Evolutionary conservation across 2,329 filamentous ascomycete species (phyloP).

Genomic region (Trichoderma hamatum): DNA sequence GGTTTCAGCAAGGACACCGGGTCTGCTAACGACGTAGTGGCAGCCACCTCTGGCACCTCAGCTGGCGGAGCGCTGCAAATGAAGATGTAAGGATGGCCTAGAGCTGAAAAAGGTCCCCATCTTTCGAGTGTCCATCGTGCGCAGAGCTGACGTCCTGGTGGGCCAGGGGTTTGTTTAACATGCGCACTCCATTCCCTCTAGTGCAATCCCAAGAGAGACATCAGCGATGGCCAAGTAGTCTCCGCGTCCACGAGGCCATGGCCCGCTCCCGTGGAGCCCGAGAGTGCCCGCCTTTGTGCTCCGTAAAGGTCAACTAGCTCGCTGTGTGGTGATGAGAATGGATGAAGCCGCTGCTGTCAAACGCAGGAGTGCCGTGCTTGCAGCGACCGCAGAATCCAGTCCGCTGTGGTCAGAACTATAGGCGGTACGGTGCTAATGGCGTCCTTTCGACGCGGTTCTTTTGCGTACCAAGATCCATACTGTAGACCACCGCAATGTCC

Average conservation of each 20-base stretch:
- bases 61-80: conserved; percentile 13
- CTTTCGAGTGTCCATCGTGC: not conserved
- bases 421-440: not conserved
- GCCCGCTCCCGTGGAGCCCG: conserved; percentile 24
- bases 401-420: not conserved
- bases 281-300: conserved; percentile 13
- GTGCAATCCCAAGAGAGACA: conserved; percentile 9
- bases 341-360: not conserved
- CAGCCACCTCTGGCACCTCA: conserved; percentile 10
- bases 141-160: conserved; percentile 25
- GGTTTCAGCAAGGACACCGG: conserved; percentile 13
- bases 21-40: conserved; percentile 12
- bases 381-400: not conserved
- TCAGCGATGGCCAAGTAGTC: not conserved
- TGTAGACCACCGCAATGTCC: not conserved
- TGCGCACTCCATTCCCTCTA: conserved; percentile 18
- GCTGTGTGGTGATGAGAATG: not conserved
- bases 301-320: conserved; percentile 5
- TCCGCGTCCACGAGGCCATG: conserved; percentile 27
- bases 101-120: conserved; percentile 26
- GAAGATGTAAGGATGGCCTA: conserved; percentile 13
- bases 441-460: not conserved
- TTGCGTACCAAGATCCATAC: not conserved
- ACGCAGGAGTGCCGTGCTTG: not conserved
- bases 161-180: conserved; percentile 24